Percentiles rank a stretch among this genome's conserved stretches.
Evolutionary conservation across 2,329 filamentous ascomycete species (phyloP).

Genomic region (Acrodontium crateriforme): DNA sequence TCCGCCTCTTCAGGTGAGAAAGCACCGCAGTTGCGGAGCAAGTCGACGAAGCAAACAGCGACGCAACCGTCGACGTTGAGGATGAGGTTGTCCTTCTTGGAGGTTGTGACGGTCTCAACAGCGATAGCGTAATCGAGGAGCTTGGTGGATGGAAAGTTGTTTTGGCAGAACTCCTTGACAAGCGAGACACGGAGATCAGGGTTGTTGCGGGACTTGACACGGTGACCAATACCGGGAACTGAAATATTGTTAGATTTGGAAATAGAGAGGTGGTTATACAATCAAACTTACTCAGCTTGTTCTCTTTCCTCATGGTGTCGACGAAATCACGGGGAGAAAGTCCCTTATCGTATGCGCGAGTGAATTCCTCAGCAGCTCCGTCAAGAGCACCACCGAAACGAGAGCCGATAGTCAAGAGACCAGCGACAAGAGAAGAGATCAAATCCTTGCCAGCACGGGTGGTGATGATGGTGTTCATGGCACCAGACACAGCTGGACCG

Average conservation of each 20-base stretch:
- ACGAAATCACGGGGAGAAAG: conserved; percentile 98
- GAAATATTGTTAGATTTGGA: conserved; percentile 17
- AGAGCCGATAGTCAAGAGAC: conserved; percentile 95
- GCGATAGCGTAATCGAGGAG: conserved; percentile 97
- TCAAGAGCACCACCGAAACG: conserved; percentile 97
- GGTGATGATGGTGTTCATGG: conserved; percentile 99
- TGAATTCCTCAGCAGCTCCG: conserved; percentile 96
- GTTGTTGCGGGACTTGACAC: conserved; percentile 99
- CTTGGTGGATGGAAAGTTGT: conserved; percentile 96
- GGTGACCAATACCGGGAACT: conserved; percentile 95
- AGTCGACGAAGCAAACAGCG: conserved; percentile 96
- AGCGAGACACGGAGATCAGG: conserved; percentile 98
- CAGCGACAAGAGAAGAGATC: conserved; percentile 86
- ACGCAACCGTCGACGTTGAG: conserved; percentile 98
- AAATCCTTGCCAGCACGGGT: conserved; percentile 98
- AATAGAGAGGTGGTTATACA: not conserved
- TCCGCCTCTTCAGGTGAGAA: conserved; percentile 94
- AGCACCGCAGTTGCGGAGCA: conserved; percentile 93
- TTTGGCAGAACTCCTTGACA: conserved; percentile 96
- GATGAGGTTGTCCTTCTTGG: conserved; percentile 99
- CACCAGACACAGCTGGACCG: conserved; percentile 95
- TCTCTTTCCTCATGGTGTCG: conserved; percentile 97
- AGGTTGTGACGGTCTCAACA: conserved; percentile 94
- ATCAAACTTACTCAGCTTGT: conserved; percentile 70
- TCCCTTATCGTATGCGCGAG: conserved; percentile 94